phyloP scores from a whole-genome alignment of 192 early-diverging fungal genomes.

The Entrophospora sp. region DNA sequence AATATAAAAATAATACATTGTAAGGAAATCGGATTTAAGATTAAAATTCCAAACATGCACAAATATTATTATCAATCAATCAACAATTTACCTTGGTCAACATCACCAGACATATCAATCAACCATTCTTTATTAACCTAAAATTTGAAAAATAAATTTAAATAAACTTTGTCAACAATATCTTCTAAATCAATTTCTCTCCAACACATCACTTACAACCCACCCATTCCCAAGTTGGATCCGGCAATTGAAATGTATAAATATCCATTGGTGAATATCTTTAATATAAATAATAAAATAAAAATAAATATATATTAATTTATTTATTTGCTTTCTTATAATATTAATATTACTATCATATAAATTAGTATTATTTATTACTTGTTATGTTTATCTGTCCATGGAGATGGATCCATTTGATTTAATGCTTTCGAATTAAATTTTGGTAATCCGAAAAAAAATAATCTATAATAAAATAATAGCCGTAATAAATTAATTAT shows the following conservation, averaged over 20 bases:
- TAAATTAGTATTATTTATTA: slow-evolving; percentile 3
- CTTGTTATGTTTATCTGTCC: slow-evolving; percentile 38
- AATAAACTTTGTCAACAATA: background rate
- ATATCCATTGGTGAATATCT: slow-evolving; percentile 42
- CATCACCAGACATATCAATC: slow-evolving; percentile 52
- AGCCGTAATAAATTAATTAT: background rate
- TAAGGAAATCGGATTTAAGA: no score
- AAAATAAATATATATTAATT: background rate
- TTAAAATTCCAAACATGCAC: no score
- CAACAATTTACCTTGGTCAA: slow-evolving; percentile 35
- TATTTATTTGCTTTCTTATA: background rate
- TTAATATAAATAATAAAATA: background rate
- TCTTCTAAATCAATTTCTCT: background rate
- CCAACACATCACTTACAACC: background rate
- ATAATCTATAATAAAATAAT: background rate
- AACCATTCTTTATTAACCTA: slow-evolving; percentile 44
- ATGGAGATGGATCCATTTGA: slow-evolving; percentile 45
- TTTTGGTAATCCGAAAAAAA: slow-evolving; percentile 30
- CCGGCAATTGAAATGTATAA: slow-evolving; percentile 35
- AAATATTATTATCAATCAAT: background rate
- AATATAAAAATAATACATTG: background rate
- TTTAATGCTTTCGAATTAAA: slow-evolving; percentile 47
- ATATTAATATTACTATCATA: background rate
- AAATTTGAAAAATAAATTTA: background rate
- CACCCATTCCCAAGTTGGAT: slow-evolving; percentile 53